Evolutionary conservation across 1,139 yeast genomes (phyloP).

Genomic region (Candida tetrigidarum): DNA sequence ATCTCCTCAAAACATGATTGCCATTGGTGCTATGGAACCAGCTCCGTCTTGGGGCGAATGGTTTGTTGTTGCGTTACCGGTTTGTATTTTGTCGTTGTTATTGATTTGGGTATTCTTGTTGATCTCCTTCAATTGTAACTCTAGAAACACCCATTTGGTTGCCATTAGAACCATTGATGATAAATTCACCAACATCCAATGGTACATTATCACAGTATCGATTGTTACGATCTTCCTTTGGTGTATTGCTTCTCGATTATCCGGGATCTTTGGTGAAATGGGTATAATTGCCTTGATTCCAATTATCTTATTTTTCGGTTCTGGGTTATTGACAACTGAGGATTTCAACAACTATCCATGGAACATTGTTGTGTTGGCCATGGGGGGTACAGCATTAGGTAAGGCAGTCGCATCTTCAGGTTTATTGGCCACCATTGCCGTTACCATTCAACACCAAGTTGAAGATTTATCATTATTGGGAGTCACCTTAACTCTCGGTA

Average conservation of each 20-base stretch:
- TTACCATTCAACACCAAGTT: slow-evolving; percentile 57
- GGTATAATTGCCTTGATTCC: slow-evolving; percentile 74
- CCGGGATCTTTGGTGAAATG: slow-evolving; percentile 65
- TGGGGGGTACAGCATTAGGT: slow-evolving; percentile 82
- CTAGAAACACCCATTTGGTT: slow-evolving; percentile 45
- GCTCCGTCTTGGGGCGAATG: slow-evolving; percentile 81
- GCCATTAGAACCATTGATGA: slow-evolving; percentile 64
- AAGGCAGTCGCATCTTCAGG: slow-evolving; percentile 77
- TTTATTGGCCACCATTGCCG: slow-evolving; percentile 64
- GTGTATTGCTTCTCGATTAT: slow-evolving; percentile 68
- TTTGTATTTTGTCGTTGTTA: slow-evolving; percentile 56
- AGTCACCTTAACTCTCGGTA: slow-evolving; percentile 66
- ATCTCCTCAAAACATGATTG: slow-evolving; percentile 78
- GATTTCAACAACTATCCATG: slow-evolving; percentile 77
- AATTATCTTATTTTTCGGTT: slow-evolving; percentile 67
- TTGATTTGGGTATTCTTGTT: slow-evolving; percentile 62
- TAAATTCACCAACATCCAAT: slow-evolving; percentile 61
- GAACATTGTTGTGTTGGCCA: slow-evolving; percentile 75
- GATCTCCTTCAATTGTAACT: slow-evolving; percentile 56
- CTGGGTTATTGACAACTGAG: slow-evolving; percentile 65
- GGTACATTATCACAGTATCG: slow-evolving; percentile 59
- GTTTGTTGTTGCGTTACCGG: slow-evolving; percentile 71
- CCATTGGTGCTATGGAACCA: slow-evolving; percentile 67
- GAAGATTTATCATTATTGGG: slow-evolving; percentile 61
- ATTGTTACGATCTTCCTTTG: slow-evolving; percentile 65